Base-by-base conservation (phyloP, 2,329 filamentous ascomycete species). In the Colletotrichum noveboracense region DNA sequence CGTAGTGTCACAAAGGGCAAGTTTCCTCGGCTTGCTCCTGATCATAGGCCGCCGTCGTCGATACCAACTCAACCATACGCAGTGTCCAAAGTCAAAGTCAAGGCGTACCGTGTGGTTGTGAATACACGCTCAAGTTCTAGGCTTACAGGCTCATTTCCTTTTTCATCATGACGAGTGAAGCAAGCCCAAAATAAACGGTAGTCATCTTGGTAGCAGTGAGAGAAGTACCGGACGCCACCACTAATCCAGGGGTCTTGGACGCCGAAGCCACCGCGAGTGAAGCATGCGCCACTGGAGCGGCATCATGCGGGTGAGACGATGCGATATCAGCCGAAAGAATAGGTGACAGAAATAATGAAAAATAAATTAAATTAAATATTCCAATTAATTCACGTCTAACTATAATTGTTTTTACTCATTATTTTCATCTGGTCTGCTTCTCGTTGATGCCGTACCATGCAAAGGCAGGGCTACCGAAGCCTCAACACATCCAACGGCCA, bases 261-360 rank as follows among this genome's bases (percentile, higher is more conserved):
- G n/a, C 21, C 21, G 30, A 48, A 30, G 34, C 32, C 32, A 30
- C 21, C 43, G 7, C 32, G 28, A 58, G 24, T 3, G 21, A 36
- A 67, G 34, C 66, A 69, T 43, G 34, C 66, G 55, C 66, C 66
- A 61, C 55, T 38, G 32, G 24, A 21, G 24, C 30, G 30, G 43
- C n/a, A 13, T 48, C 6, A 69, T 60, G 61, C 32, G 24, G 28
- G 32, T 43, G 55, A 67, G 48, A 56, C 65, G 43, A 67, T 56
- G 43, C 65, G 28, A 48, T 14, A 52, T 52, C 62, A 16, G 14
- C 18, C 24, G 65, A 48, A 36, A 16, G 34, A 5, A 30, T 28
- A 43, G 21, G 16, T 24, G 34, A 56, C n/a, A 67, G 26, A 66
- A 34, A 67, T 38, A 58, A n/a, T 26, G 8, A 13, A 28, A 55